phyloP scores from a whole-genome alignment of 345 rosid genomes.

The Bretschneidera sinensis region DNA sequence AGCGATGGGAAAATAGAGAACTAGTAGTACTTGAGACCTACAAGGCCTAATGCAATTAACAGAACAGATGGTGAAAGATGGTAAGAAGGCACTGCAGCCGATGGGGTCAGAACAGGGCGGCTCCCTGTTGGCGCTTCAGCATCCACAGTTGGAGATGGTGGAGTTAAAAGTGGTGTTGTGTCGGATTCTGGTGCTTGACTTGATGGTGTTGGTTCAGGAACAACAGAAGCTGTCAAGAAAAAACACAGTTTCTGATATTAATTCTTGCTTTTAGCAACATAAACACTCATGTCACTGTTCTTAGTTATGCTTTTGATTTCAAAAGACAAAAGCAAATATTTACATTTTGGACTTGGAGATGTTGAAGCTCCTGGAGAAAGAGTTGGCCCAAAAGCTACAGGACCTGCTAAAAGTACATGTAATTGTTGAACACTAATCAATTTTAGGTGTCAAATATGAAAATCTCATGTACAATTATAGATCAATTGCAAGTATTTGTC shows the following conservation, averaged over 20 bases:
- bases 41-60: slow-evolving; percentile 36
- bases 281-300: too few species aligned
- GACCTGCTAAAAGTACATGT: slow-evolving; percentile 33
- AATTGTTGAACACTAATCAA: too few species aligned
- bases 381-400: slow-evolving; percentile 42
- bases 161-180: slow-evolving; percentile 46
- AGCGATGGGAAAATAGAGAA: background rate
- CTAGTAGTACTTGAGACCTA: slow-evolving; percentile 35
- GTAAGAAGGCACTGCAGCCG: slow-evolving; percentile 39
- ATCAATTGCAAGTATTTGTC: background rate
- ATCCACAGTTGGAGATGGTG: slow-evolving; percentile 34
- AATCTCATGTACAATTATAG: too few species aligned
- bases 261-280: too few species aligned
- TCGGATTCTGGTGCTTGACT: slow-evolving; percentile 53
- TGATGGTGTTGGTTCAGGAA: slow-evolving; percentile 56
- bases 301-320: too few species aligned
- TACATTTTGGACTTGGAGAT: slow-evolving; percentile 41
- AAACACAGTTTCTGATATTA: background rate
- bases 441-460: too few species aligned
- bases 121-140: slow-evolving; percentile 47
- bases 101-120: slow-evolving; percentile 53
- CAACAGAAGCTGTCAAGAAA: slow-evolving; percentile 34
- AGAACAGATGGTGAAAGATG: slow-evolving; percentile 42
- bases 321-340: too few species aligned
- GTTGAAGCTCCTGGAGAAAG: slow-evolving; percentile 47